These are phyloP conservation scores for Neonectria ditissima DNA, from an alignment of 2,329 filamentous ascomycete species.

Conservation along the genomic window DNA sequence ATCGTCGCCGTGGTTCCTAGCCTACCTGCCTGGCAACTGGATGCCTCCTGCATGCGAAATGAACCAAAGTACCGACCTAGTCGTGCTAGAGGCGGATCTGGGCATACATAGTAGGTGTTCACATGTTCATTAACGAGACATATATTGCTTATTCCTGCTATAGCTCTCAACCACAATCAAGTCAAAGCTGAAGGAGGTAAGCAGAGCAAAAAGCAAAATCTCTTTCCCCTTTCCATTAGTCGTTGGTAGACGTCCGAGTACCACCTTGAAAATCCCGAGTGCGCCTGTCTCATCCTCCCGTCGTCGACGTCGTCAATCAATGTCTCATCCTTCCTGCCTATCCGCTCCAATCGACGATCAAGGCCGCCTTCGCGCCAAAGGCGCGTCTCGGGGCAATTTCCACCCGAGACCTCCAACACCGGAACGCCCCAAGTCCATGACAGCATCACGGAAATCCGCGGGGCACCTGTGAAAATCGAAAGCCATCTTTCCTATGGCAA, in stretches of 20 bases:
- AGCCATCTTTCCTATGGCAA: not conserved
- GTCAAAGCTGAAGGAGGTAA: not conserved
- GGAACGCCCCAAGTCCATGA: not conserved
- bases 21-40: not conserved
- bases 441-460: not conserved
- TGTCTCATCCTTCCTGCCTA: slow-evolving; percentile 3
- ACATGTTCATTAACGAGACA: too few species aligned
- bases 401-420: not conserved
- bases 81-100: too few species aligned
- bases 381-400: not conserved
- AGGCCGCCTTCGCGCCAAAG: not conserved
- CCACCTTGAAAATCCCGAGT: not conserved
- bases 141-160: not conserved
- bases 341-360: not conserved
- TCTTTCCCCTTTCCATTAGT: not conserved
- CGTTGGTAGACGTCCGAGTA: not conserved
- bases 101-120: too few species aligned
- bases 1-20: too few species aligned
- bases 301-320: not conserved
- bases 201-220: not conserved
- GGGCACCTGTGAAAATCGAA: not conserved
- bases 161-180: not conserved
- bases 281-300: not conserved
- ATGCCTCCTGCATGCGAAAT: not conserved
- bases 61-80: too few species aligned